These are phyloP conservation scores for Talaromyces sp. DNA, from an alignment of 2,329 filamentous ascomycete species.

Conservation along the genomic window DNA sequence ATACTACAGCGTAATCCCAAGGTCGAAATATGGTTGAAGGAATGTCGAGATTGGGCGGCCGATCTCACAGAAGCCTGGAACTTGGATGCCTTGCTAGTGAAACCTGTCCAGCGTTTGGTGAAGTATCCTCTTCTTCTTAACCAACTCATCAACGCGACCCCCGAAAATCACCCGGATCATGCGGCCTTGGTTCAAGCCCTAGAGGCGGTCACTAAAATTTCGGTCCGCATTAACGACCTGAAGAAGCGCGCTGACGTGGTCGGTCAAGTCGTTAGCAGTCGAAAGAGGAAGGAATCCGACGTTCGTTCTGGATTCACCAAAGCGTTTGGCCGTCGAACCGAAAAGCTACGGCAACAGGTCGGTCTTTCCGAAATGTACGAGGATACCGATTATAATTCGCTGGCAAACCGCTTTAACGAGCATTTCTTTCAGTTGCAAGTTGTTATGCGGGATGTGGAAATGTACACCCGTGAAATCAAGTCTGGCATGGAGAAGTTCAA, in stretches of 20 bases:
- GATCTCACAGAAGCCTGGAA: conserved; percentile 94
- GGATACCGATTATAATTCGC: conserved; percentile 74
- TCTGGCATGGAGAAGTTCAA: conserved; percentile 78
- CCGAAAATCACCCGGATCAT: conserved; percentile 78
- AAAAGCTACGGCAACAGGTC: conserved; percentile 74
- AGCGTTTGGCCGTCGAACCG: conserved; percentile 82
- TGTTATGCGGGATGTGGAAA: conserved; percentile 88
- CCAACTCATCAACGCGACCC: conserved; percentile 74
- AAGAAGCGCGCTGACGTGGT: conserved; percentile 94
- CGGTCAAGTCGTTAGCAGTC: conserved; percentile 76
- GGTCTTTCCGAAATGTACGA: conserved; percentile 65
- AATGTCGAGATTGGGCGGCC: conserved; percentile 87
- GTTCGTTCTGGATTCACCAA: conserved; percentile 80
- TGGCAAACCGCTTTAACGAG: conserved; percentile 83
- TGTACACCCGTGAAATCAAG: conserved; percentile 77
- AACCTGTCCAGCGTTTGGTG: conserved; percentile 89
- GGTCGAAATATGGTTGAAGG: conserved; percentile 76
- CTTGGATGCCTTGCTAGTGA: conserved; percentile 91
- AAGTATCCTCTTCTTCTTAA: conserved; percentile 88
- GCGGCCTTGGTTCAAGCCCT: conserved; percentile 67
- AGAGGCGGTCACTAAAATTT: conserved; percentile 62
- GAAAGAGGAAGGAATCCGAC: conserved; percentile 85
- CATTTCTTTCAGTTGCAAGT: conserved; percentile 91
- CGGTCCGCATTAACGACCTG: conserved; percentile 78
- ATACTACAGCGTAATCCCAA: conserved; percentile 53